These are phyloP conservation scores for Gastrodia elata DNA, from an alignment of 106 monocot genomes.

Conservation along the genomic window DNA sequence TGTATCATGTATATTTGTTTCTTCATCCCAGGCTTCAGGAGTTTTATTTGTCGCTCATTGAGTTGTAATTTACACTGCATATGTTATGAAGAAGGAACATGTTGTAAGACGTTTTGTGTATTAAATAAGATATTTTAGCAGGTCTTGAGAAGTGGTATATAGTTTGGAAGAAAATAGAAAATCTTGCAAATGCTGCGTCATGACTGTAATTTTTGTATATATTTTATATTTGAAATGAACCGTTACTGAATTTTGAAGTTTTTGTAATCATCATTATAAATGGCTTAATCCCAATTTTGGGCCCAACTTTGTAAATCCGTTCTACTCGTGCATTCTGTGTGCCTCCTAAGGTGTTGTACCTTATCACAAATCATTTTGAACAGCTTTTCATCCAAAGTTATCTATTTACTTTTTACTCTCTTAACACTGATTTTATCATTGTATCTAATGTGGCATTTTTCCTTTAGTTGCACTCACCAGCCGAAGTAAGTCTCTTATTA, in stretches of 20 bases:
- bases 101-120: neutral
- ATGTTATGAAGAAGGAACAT: neutral
- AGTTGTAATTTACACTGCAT: neutral
- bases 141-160: neutral
- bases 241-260: neutral
- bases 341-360: neutral
- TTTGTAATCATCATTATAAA: neutral
- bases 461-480: too few species aligned
- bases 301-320: neutral
- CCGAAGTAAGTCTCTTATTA: too few species aligned
- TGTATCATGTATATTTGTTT: neutral
- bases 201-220: neutral
- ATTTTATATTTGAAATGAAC: neutral
- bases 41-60: neutral
- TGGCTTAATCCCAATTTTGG: neutral
- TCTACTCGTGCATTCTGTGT: neutral
- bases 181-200: neutral
- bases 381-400: neutral
- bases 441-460: too few species aligned
- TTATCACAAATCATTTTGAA: neutral
- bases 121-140: neutral
- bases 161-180: neutral
- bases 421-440: neutral
- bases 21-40: neutral
- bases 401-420: neutral